Evolutionary conservation across 345 rosid species (phyloP), one percentile per base, ranked within the genome.

Genomic region (Cardamine chenopodiifolia): DNA sequence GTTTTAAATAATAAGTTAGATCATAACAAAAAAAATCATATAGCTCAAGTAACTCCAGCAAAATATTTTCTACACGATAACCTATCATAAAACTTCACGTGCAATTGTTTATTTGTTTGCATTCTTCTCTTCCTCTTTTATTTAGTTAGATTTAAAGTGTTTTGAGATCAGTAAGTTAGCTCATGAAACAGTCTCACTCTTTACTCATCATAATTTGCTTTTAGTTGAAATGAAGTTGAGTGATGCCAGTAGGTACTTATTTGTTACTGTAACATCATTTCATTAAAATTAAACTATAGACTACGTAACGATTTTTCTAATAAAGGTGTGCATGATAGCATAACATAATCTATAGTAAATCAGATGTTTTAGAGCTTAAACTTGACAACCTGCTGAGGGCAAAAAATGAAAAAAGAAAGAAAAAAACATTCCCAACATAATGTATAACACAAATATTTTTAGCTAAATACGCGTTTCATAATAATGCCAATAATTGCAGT

Each of bases 401-500:
- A 29, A 13, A 13, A 12, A 15, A n/a, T n/a, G n/a, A n/a, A 8
- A 8, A 56, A 17, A 10, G 6, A 13, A 29, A 3, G 8, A 4
- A 31, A 10, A 18, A 58, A 34, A 18, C 0, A 15, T 57, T 57
- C 20, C 7, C 62, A 57, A 31, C 13, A 6, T 13, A 8, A 25
- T 61, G 53, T 49, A 26, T 50, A 37, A 63, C 25, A 54, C 53
- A 25, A 63, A 3, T 28, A 8, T 2, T 29, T 54, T 15, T 52
- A 42, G 64, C 47, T 29, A 29, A 45, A 20, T 45, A 39, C 20
- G 50, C 8, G 11, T 45, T n/a, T 45, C 50, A 45, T 17, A 45
- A 44, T 7, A 3, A n/a, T n/a, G 48, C 17, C 70, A 68, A 76
- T 62, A 69, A 76, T 69, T 75, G 74, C 63, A 54, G 15, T 44